Evolutionary conservation across 192 early-diverging fungal genomes (phyloP), one percentile per base, ranked within the genome.

Genomic region (Chytriomyces confervae): DNA sequence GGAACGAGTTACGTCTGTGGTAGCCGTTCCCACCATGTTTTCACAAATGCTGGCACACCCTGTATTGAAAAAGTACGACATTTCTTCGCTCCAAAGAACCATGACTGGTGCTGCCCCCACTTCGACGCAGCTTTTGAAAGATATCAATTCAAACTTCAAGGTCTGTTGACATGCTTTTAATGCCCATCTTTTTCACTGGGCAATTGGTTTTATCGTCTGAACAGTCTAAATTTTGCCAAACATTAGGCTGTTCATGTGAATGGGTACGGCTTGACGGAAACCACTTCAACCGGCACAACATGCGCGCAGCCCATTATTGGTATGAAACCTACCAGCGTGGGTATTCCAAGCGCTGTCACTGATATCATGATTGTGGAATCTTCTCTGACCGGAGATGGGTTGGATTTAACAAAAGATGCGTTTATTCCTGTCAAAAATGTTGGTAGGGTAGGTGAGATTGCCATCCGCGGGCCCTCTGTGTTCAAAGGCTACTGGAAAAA

Each of bases 401-500:
- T 57, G 16, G 53, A 57, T 57, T 70, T 44, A 50, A 50, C 23
- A 63, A 74, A 27, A 2, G 49, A 74, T 48, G 11, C 77, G 60
- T 24, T 23, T 36, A 24, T 43, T n/a, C 16, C 18, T 0, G 27
- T 48, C 16, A 16, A 13, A 11, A 49, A 49, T 44, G 47, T 18
- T n/a, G 68, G 68, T 50, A 46, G 24, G 3, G 47, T 69, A 3
- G 68, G 68, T 20, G 68, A 69, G 68, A 70, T 47, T 20, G 74
- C 62, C 11, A 27, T 69, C 61, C 60, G 45, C 2, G 77, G 77
- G 16, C 72, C 69, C 9, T 78, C 77, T 5, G 72, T 79, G 27
- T 51, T 72, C 53, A 80, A 78, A 50, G 74, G 78, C 43, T 82
- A 82, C 69, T 80, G 72, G 73, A 79, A 72, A 23, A 57, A 82